phyloP scores from a whole-genome alignment of 768 basidiomycete genomes.

The Leccinum subgranulosum region DNA sequence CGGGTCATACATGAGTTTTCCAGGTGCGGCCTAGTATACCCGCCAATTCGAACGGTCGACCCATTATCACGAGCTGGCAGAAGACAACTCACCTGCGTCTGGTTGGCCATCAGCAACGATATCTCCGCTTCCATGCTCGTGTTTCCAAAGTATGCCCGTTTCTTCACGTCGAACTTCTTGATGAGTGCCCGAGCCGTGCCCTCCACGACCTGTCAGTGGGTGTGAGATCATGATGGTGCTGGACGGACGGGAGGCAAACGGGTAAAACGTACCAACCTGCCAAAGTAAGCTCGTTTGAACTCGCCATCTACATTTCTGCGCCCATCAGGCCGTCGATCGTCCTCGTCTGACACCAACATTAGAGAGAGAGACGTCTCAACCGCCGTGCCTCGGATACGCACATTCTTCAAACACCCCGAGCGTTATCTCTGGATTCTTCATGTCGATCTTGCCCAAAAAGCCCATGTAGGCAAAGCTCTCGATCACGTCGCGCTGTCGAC shows the following conservation, averaged over 20 bases:
- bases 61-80: background rate
- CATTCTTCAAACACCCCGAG: constrained; percentile 87
- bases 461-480: constrained; percentile 85
- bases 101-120: constrained; percentile 94
- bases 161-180: constrained; percentile 80
- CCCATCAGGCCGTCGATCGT: constrained; percentile 44
- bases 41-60: background rate
- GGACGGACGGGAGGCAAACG: background rate
- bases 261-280: constrained; percentile 72
- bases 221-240: background rate
- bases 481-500: constrained; percentile 62
- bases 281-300: constrained; percentile 74
- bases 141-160: constrained; percentile 87
- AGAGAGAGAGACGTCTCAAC: background rate
- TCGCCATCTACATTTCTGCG: constrained; percentile 62
- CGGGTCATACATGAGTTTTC: constrained; percentile 91
- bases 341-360: constrained; percentile 39
- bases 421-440: constrained; percentile 73
- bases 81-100: constrained; percentile 66
- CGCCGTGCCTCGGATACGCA: constrained; percentile 33
- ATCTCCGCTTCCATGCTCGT: constrained; percentile 98
- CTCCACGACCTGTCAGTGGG: constrained; percentile 44
- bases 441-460: constrained; percentile 74
- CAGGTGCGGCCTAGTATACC: constrained; percentile 66
- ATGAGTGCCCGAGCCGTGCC: constrained; percentile 70